Percentiles rank a stretch among this genome's conserved stretches.
Evolutionary conservation across 352 stramenopile genomes (phyloP).

Genomic region (Pythium rhizo-oryzae): DNA sequence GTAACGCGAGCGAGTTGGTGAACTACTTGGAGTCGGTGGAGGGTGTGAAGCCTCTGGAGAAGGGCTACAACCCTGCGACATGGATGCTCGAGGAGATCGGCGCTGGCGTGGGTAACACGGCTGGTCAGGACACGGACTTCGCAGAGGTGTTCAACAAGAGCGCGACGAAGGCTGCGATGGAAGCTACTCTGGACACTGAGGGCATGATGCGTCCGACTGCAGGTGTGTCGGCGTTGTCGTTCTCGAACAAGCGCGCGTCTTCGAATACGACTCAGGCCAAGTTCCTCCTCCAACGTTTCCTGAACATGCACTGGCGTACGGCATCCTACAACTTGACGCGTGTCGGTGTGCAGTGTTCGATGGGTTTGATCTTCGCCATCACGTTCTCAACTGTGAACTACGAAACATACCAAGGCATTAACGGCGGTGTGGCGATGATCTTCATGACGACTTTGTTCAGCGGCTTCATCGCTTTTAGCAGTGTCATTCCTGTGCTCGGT

Average conservation of each 20-base stretch:
- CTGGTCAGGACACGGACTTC: conserved; percentile 20
- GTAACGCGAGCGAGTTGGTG: conserved; percentile 36
- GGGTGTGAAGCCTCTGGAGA: conserved; percentile 39
- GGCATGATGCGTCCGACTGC: conserved; percentile 10
- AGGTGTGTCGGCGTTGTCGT: conserved; percentile 20
- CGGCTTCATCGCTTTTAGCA: conserved; percentile 1
- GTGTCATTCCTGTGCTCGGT: neutral
- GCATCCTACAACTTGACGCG: conserved; percentile 69
- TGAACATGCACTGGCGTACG: conserved; percentile 68
- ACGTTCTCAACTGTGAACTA: neutral
- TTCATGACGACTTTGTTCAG: neutral
- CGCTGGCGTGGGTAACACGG: conserved; percentile 36
- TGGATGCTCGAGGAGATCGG: conserved; percentile 79
- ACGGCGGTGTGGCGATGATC: neutral
- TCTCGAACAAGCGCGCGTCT: conserved; percentile 16
- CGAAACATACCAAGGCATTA: neutral
- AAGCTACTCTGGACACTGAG: conserved; percentile 15
- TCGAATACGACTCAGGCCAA: conserved; percentile 16
- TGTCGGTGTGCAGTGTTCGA: conserved; percentile 28
- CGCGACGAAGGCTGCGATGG: conserved; percentile 9
- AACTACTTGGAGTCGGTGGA: conserved; percentile 63
- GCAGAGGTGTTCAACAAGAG: conserved; percentile 16
- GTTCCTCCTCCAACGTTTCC: conserved; percentile 34
- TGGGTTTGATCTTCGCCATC: conserved; percentile 48
- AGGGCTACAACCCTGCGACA: conserved; percentile 75